Conservation (phyloP, 345 rosid species). For the Excoecaria agallocha region DNA sequence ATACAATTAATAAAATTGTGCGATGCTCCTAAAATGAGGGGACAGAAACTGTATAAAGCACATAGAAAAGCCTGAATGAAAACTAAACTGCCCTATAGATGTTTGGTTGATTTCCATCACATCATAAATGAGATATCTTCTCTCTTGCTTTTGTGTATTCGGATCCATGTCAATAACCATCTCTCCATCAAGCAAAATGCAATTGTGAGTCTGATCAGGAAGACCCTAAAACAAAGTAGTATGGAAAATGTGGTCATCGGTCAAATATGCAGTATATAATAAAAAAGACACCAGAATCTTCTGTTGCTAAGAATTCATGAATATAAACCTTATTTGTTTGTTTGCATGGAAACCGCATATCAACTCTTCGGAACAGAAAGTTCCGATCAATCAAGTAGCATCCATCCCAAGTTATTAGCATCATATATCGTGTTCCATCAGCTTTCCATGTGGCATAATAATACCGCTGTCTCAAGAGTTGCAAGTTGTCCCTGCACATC, state of each 20-base stretch:
- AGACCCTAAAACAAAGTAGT: conserved; percentile 48
- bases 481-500: conserved; percentile 3
- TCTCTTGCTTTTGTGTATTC: conserved; percentile 76
- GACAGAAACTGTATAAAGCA: neutral
- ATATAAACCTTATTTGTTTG: conserved; percentile 55
- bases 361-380: conserved; percentile 80
- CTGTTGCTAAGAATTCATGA: neutral
- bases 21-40: neutral
- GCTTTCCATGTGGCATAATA: conserved; percentile 99
- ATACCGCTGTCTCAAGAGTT: conserved; percentile 49
- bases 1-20: neutral
- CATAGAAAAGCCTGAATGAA: neutral
- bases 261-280: neutral
- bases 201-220: conserved; percentile 70
- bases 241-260: neutral
- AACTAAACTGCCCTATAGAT: conserved; percentile 70
- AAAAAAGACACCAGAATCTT: conserved; percentile 3
- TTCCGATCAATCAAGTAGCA: conserved; percentile 82
- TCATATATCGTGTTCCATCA: conserved; percentile 94
- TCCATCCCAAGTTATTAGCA: conserved; percentile 83
- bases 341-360: conserved; percentile 87
- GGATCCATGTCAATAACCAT: conserved; percentile 89
- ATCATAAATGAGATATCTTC: conserved; percentile 94
- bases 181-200: conserved; percentile 88
- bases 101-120: conserved; percentile 67